A percentile compares a stretch with the other conserved stretches of the same genome.
These are phyloP conservation scores for Micractinium sp. DNA, from an alignment of 139 green algal genomes.

Conservation along the genomic window DNA sequence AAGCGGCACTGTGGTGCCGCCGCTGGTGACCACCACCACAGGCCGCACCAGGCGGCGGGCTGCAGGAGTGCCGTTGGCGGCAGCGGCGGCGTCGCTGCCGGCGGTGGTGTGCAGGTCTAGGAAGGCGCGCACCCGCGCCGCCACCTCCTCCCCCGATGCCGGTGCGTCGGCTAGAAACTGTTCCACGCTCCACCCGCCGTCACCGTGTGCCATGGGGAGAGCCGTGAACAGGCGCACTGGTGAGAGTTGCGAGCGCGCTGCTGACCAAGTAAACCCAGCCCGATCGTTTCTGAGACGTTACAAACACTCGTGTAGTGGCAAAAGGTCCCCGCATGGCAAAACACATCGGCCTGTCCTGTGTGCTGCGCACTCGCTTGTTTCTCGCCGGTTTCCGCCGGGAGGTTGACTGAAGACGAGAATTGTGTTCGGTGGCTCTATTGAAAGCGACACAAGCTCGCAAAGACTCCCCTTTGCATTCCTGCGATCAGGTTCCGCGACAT, in stretches of 20 bases:
- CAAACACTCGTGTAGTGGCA: neutral
- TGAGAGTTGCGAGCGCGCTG: neutral
- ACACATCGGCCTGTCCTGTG: too few species aligned
- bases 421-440: too few species aligned
- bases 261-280: too few species aligned
- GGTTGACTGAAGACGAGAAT: too few species aligned
- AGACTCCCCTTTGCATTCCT: neutral
- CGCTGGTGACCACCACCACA: constrained; percentile 86
- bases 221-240: neutral
- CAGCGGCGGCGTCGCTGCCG: neutral
- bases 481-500: neutral
- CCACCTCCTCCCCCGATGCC: neutral
- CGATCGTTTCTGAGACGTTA: too few species aligned
- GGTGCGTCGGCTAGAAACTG: constrained; percentile 23
- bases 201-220: neutral
- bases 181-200: neutral
- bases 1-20: constrained; percentile 96
- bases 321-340: too few species aligned
- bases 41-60: constrained; percentile 21
- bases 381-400: too few species aligned
- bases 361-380: too few species aligned
- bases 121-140: constrained; percentile 14
- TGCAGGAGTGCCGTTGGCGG: neutral
- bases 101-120: neutral
- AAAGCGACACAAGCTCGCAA: too few species aligned